Evolutionary conservation across 441 rosid species (phyloP).

Genomic region (Isatis lusitanica): DNA sequence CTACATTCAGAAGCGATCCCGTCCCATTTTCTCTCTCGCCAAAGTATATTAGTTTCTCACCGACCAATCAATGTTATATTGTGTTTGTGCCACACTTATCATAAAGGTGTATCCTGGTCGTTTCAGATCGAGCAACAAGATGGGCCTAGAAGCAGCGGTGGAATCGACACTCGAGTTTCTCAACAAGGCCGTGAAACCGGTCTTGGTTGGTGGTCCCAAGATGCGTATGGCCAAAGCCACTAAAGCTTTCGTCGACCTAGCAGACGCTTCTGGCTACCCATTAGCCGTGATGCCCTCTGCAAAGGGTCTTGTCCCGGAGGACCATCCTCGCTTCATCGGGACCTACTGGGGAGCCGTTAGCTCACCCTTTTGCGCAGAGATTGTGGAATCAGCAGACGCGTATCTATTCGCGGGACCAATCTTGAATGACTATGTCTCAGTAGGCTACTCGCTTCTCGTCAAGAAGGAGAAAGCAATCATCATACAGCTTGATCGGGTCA

Average conservation of each 20-base stretch:
- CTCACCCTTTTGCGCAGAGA: conserved; percentile 7
- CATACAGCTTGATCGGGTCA: neutral
- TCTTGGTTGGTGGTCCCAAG: neutral
- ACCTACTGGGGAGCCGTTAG: conserved; percentile 6
- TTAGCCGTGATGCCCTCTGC: conserved; percentile 3
- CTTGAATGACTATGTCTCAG: neutral
- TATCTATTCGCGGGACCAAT: neutral
- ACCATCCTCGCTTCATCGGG: neutral
- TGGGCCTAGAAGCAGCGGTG: conserved; percentile 3
- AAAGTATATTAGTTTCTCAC: neutral
- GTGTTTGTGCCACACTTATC: neutral
- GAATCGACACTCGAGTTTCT: neutral
- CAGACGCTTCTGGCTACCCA: neutral
- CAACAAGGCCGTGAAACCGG: neutral
- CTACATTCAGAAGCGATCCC: neutral
- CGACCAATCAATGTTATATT: neutral
- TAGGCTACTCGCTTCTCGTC: conserved; percentile 5
- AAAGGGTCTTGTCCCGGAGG: neutral
- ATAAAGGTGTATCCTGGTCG: neutral
- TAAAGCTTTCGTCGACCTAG: neutral
- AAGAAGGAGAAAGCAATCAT: conserved; percentile 10
- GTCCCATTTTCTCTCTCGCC: neutral
- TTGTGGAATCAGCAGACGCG: conserved; percentile 2
- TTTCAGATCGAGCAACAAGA: neutral
- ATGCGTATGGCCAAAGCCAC: conserved; percentile 2